A percentile compares a stretch with the other conserved stretches of the same genome.
Conservation (phyloP, 1,284 basidiomycete genomes). For the Pterulicium gracile region DNA sequence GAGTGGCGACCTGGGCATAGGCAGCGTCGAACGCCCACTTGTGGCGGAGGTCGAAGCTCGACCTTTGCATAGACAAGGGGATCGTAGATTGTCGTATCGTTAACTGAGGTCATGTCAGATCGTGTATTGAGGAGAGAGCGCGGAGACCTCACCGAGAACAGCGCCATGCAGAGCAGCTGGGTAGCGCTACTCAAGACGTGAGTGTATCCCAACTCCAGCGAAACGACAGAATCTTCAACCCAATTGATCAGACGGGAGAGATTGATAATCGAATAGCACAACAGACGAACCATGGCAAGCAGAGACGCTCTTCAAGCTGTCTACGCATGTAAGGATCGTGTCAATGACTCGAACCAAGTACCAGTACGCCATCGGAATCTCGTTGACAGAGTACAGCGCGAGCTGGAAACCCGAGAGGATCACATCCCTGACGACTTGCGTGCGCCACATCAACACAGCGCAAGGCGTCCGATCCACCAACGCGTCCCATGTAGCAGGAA, state of each 20-base stretch:
- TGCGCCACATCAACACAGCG: conserved; percentile 43
- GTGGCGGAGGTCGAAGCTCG: conserved; percentile 50
- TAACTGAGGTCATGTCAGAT: background rate
- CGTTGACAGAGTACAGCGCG: conserved; percentile 58
- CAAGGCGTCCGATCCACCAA: conserved; percentile 31
- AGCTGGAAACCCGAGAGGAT: conserved; percentile 69
- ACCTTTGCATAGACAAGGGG: conserved; percentile 15
- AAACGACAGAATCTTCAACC: background rate
- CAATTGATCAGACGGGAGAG: conserved; percentile 14
- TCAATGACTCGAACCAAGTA: conserved; percentile 47
- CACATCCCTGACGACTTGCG: conserved; percentile 54
- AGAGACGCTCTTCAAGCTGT: conserved; percentile 30
- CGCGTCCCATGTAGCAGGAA: conserved; percentile 15
- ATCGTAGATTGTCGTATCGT: background rate
- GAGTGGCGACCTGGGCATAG: conserved; percentile 32
- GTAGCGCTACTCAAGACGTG: conserved; percentile 18
- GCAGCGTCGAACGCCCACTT: conserved; percentile 62
- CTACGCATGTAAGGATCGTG: conserved; percentile 41
- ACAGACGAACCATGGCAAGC: conserved; percentile 26
- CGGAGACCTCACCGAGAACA: background rate
- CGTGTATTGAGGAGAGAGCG: background rate
- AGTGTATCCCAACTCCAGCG: background rate
- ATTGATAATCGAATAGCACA: too few relatives aligned
- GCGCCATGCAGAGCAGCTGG: background rate
- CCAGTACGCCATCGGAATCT: conserved; percentile 68